phyloP scores from a whole-genome alignment of 2,329 filamentous ascomycete species.

The Plenodomus biglobosus region DNA sequence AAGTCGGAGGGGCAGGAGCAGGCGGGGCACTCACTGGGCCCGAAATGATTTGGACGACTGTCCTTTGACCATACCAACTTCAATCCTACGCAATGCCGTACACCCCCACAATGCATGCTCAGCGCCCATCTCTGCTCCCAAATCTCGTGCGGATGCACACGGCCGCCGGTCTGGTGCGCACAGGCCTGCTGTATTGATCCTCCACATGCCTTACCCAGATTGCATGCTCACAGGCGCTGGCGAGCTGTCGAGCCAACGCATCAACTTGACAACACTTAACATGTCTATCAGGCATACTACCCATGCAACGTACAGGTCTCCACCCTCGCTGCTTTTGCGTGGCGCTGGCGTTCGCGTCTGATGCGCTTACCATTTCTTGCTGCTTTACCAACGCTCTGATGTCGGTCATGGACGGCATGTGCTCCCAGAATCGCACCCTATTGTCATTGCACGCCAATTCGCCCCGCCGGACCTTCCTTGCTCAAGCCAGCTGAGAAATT shows the following conservation, averaged over 20 bases:
- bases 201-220: conserved; percentile 43
- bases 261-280: conserved; percentile 48
- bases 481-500: conserved; percentile 35
- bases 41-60: conserved; percentile 28
- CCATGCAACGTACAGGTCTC: conserved; percentile 43
- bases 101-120: conserved; percentile 14
- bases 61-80: conserved; percentile 19
- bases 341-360: conserved; percentile 38
- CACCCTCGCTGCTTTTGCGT: conserved; percentile 41
- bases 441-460: conserved; percentile 38
- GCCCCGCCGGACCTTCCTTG: conserved; percentile 30
- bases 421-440: conserved; percentile 28
- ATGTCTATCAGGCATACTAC: conserved; percentile 42
- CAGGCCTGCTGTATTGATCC: conserved; percentile 30
- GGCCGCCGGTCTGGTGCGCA: conserved; percentile 34
- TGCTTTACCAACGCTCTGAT: conserved; percentile 38
- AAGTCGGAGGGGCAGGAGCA: conserved; percentile 25
- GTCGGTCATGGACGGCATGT: conserved; percentile 28
- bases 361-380: conserved; percentile 43
- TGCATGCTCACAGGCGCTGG: conserved; percentile 43
- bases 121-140: conserved; percentile 14
- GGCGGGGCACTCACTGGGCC: conserved; percentile 31
- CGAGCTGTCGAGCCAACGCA: conserved; percentile 47
- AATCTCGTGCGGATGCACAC: conserved; percentile 13
- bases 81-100: conserved; percentile 12